Base-by-base conservation (phyloP, 176 grass and related monocot species). In the Dendrocalamus sinicus region DNA sequence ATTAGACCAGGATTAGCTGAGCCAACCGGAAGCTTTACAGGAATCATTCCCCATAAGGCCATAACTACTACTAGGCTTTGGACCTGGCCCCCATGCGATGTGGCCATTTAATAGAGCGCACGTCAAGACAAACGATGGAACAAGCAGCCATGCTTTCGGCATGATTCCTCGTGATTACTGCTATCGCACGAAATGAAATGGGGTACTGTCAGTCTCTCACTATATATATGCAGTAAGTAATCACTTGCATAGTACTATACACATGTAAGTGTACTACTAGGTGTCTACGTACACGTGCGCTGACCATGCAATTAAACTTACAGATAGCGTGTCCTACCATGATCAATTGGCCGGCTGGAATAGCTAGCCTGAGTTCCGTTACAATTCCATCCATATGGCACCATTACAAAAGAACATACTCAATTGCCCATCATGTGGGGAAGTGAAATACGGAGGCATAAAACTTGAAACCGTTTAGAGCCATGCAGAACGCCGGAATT, bases 1-100 rank as follows among this genome's bases (percentile, higher is more conserved):
- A 51, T 54, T 26, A 67, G 58, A 72, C 19, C 70, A 51, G 57
- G 58, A 75, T 75, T 84, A 84, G 71, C 59, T 75, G 4, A 22
- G 4, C 28, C 8, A 1, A 12, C 37, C 73, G 43, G 77, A 9
- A 3, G 57, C 76, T 65, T 48, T 79, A 26, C 76, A 8, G 41
- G 16, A 37, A 75, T 32, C 16, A 7, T 55, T 75, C 73, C 30
- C 26, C 32, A 1, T 32, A 32, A 32, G 30, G 30, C 30, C 30
- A 32, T 67, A 54, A 22, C 16, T 28, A 59, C 40, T 8, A 41
- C 58, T 65, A 30, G 24, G 60, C 60, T 50, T 51, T 53, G 63
- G 46, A 22, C 15, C 45, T 37, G 24, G 61, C n/a, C 24, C 24
- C 77, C 45, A 30, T 37, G 63, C 46, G 32, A 40, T 67, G 50